phyloP scores from a whole-genome alignment of 2,329 filamentous ascomycete species.

The Fusarium illudens region DNA sequence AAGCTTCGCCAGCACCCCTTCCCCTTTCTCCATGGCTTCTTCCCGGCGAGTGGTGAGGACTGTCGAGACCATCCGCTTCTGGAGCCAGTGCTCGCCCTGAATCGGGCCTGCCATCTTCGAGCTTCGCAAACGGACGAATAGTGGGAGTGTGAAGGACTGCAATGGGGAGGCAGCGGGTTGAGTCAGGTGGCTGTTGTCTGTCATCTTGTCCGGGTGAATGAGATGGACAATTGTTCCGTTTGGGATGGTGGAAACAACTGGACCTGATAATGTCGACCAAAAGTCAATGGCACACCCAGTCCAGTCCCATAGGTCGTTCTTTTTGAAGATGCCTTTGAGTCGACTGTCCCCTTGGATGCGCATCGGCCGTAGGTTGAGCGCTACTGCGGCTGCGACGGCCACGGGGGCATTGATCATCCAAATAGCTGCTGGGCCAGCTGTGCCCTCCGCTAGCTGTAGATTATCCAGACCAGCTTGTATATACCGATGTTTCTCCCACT shows the following conservation, averaged over 20 bases:
- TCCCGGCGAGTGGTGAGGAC: not conserved
- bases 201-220: not conserved
- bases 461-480: not conserved
- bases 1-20: not conserved
- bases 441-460: not conserved
- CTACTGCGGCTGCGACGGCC: slow-evolving; percentile 1
- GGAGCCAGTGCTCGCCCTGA: not conserved
- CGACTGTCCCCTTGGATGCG: not conserved
- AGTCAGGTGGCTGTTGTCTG: not conserved
- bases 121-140: not conserved
- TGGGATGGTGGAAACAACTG: not conserved
- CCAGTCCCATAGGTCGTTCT: not conserved
- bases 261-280: not conserved
- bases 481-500: not conserved
- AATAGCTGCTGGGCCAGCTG: not conserved
- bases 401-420: not conserved
- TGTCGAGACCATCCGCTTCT: not conserved
- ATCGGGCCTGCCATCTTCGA: rapidly evolving
- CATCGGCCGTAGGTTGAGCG: not conserved
- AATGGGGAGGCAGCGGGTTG: not conserved
- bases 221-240: not conserved
- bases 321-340: not conserved
- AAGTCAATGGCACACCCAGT: not conserved
- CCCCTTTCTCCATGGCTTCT: not conserved
- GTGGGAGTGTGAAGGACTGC: not conserved